A percentile compares a stretch with the other conserved stretches of the same genome.
phyloP scores from a whole-genome alignment of 2,329 filamentous ascomycete species.

The Albophoma yamanashiensis region DNA sequence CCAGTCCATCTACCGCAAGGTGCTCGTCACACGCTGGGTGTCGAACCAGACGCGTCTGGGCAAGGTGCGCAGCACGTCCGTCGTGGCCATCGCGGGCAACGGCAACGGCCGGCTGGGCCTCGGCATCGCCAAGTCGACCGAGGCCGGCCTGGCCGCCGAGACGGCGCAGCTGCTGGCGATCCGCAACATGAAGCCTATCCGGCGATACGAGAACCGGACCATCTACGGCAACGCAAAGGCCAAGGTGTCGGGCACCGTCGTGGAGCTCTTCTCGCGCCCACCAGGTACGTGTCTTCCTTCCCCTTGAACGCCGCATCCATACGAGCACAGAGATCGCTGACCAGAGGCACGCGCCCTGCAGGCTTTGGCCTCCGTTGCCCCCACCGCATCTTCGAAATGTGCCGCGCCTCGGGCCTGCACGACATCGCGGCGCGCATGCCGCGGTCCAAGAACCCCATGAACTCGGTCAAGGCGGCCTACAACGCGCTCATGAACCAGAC shows the following conservation, averaged over 20 bases:
- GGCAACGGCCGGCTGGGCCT: conserved; percentile 76
- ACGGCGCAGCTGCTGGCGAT: conserved; percentile 77
- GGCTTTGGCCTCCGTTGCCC: conserved; percentile 92
- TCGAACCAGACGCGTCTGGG: conserved; percentile 93
- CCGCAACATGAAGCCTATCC: conserved; percentile 85
- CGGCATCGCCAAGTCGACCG: conserved; percentile 80
- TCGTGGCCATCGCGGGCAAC: conserved; percentile 78
- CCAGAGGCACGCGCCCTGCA: conserved; percentile 25
- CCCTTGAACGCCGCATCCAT: background rate
- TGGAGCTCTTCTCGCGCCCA: conserved; percentile 71
- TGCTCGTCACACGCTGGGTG: conserved; percentile 63
- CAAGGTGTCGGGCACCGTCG: conserved; percentile 81
- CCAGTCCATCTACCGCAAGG: conserved; percentile 52
- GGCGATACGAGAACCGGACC: conserved; percentile 82
- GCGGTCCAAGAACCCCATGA: conserved; percentile 91
- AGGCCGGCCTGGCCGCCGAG: conserved; percentile 52
- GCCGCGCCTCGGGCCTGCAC: conserved; percentile 72
- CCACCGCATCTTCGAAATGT: conserved; percentile 89
- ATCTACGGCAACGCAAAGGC: conserved; percentile 75
- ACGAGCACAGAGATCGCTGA: background rate
- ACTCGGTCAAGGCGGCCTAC: conserved; percentile 87
- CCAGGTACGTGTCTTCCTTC: conserved; percentile 60
- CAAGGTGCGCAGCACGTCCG: conserved; percentile 71
- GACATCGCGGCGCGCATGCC: conserved; percentile 78
- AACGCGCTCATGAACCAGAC: conserved; percentile 74